Evolutionary conservation across 1,284 basidiomycete genomes (phyloP).

Genomic region (Filobasidium uniguttulatum): DNA sequence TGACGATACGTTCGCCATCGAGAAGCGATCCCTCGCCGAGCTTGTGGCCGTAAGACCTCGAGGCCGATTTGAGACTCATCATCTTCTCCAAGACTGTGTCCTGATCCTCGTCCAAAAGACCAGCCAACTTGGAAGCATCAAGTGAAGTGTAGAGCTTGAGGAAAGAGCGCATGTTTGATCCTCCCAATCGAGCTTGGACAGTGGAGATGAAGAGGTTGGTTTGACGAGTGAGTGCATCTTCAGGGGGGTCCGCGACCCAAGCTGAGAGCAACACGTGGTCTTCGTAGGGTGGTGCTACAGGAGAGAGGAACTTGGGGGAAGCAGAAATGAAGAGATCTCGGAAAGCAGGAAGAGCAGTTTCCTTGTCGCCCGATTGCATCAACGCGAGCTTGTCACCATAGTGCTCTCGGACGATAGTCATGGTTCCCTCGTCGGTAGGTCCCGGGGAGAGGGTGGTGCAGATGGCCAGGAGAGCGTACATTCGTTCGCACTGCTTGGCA

Average conservation of each 20-base stretch:
- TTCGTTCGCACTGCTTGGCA: conserved; percentile 91
- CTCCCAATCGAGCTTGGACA: conserved; percentile 58
- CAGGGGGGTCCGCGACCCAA: conserved; percentile 43
- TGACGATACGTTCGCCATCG: conserved; percentile 73
- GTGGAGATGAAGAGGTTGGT: conserved; percentile 65
- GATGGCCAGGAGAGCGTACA: conserved; percentile 91
- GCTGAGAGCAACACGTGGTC: conserved; percentile 52
- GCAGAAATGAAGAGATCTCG: conserved; percentile 90
- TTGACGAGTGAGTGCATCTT: conserved; percentile 73
- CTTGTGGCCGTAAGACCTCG: conserved; percentile 49
- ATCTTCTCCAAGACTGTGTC: conserved; percentile 90
- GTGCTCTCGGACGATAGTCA: conserved; percentile 81
- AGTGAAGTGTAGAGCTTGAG: conserved; percentile 90
- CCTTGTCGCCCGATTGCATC: conserved; percentile 51
- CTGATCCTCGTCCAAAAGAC: conserved; percentile 72
- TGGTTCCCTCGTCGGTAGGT: conserved; percentile 84
- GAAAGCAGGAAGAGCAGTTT: conserved; percentile 66
- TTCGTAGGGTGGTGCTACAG: conserved; percentile 86
- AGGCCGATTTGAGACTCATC: conserved; percentile 85
- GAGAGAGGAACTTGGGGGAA: conserved; percentile 91
- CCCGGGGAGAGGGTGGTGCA: conserved; percentile 84
- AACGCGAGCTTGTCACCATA: conserved; percentile 80
- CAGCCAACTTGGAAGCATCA: conserved; percentile 78
- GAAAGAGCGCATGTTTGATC: conserved; percentile 77
- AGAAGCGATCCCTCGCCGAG: conserved; percentile 49